Evolutionary conservation across 805 yeast species (phyloP).

Genomic region (Zygosaccharomyces bisporus): DNA sequence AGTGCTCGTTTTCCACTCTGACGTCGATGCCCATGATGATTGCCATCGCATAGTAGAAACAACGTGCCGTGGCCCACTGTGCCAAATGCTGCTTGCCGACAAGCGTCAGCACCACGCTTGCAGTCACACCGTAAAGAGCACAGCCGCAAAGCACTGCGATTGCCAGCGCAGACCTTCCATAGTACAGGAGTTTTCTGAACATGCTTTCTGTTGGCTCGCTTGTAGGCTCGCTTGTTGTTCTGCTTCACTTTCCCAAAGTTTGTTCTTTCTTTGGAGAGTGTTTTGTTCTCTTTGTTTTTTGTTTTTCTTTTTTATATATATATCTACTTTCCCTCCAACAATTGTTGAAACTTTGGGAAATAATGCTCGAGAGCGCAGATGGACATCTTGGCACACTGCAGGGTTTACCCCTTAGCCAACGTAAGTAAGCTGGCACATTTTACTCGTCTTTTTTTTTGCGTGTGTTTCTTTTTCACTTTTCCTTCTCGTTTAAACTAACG

Average conservation of each 20-base stretch:
- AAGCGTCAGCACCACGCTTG: slow-evolving; percentile 62
- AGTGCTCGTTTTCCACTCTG: slow-evolving; percentile 61
- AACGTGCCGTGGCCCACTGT: slow-evolving; percentile 87
- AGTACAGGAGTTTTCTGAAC: slow-evolving; percentile 45
- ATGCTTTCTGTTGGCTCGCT: slow-evolving; percentile 1
- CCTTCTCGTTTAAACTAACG: neutral
- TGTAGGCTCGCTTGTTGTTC: too few relatives aligned
- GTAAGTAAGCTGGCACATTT: slow-evolving; percentile 12
- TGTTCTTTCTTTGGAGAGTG: too few relatives aligned
- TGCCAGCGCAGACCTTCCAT: slow-evolving; percentile 53
- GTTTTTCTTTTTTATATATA: neutral
- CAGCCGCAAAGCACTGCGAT: slow-evolving; percentile 51
- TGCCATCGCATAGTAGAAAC: slow-evolving; percentile 63
- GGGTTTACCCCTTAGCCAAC: slow-evolving; percentile 27
- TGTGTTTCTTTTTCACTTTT: neutral
- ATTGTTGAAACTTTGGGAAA: neutral
- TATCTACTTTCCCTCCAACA: neutral
- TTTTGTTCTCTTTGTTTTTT: neutral
- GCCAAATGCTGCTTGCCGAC: slow-evolving; percentile 74
- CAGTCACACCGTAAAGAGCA: slow-evolving; percentile 72
- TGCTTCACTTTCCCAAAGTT: too few relatives aligned
- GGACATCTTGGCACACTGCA: slow-evolving; percentile 33
- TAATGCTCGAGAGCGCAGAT: slow-evolving; percentile 13
- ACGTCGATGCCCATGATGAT: slow-evolving; percentile 65
- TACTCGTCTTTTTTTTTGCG: slow-evolving; percentile 9